Conservation (phyloP, 345 rosid species). For the Rubroshorea leprosula region DNA sequence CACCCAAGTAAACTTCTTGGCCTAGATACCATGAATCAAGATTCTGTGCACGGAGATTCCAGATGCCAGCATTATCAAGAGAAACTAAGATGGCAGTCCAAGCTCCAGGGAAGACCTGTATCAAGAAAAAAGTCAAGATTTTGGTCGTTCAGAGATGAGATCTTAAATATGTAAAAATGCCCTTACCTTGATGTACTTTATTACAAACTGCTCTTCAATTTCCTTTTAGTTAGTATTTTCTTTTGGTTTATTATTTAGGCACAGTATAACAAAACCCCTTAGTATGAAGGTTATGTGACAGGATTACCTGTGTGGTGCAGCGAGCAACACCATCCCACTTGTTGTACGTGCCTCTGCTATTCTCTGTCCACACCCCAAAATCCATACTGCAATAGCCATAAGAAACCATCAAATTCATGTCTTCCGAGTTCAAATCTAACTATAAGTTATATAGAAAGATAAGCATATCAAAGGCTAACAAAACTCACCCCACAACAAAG, state of each 20-base stretch:
- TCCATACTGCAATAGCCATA: conserved; percentile 57
- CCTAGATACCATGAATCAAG: conserved; percentile 87
- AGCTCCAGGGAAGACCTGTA: conserved; percentile 87
- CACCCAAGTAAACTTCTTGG: conserved; percentile 71
- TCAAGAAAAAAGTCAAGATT: not conserved
- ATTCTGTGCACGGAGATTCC: conserved; percentile 85
- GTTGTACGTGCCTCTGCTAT: conserved; percentile 80
- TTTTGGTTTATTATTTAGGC: no score
- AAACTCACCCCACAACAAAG: conserved; percentile 85
- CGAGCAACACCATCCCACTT: conserved; percentile 94
- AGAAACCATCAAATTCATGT: conserved; percentile 13
- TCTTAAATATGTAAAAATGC: not conserved
- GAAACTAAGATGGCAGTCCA: conserved; percentile 91
- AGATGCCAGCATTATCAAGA: conserved; percentile 84
- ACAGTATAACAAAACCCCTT: not conserved
- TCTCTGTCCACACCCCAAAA: conserved; percentile 89
- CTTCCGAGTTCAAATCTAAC: not conserved
- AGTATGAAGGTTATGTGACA: conserved; percentile 11
- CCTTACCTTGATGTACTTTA: not conserved
- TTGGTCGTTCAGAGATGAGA: not conserved
- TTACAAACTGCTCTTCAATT: no score
- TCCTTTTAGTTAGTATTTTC: no score
- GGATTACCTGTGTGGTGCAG: conserved; percentile 63
- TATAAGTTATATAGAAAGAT: conserved; percentile 11
- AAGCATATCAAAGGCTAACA: conserved; percentile 13